These are phyloP conservation scores for Verticillium nubilum DNA, from an alignment of 2,329 filamentous ascomycete genomes.

Conservation along the genomic window DNA sequence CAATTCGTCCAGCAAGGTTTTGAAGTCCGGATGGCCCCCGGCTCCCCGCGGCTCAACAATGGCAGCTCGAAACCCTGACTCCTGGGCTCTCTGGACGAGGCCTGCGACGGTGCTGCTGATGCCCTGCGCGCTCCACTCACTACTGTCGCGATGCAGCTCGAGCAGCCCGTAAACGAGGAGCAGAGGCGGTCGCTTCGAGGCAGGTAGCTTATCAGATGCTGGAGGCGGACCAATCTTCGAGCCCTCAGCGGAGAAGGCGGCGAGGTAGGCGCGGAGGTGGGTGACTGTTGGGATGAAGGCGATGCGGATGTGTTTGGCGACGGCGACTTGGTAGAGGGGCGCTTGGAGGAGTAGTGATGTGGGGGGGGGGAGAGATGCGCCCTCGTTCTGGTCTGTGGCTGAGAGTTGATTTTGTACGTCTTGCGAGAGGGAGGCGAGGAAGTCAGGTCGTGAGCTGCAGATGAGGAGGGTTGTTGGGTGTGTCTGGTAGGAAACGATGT, in stretches of 20 bases:
- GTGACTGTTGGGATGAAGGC: slow-evolving; percentile 71
- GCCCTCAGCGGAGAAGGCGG: slow-evolving; percentile 40
- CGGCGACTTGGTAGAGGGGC: slow-evolving; percentile 63
- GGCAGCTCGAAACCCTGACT: slow-evolving; percentile 35
- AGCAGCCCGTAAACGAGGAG: slow-evolving; percentile 63
- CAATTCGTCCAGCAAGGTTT: slow-evolving; percentile 39
- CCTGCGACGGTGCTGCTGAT: slow-evolving; percentile 56
- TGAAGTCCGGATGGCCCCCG: slow-evolving; percentile 21
- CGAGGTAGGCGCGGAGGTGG: slow-evolving; percentile 71
- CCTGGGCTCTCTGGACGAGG: slow-evolving; percentile 55
- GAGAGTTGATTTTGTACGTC: background rate
- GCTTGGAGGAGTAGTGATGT: slow-evolving; percentile 44
- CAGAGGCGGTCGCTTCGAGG: slow-evolving; percentile 25
- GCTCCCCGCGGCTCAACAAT: slow-evolving; percentile 38
- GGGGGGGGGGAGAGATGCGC: background rate
- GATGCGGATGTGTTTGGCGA: slow-evolving; percentile 63
- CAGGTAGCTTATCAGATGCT: background rate
- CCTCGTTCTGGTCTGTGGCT: background rate
- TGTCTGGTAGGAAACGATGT: slow-evolving; percentile 51
- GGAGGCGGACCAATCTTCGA: slow-evolving; percentile 33
- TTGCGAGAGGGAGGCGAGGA: slow-evolving; percentile 44
- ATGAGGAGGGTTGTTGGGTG: slow-evolving; percentile 64
- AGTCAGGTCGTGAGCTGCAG: slow-evolving; percentile 59
- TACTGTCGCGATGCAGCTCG: slow-evolving; percentile 59
- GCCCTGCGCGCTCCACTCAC: slow-evolving; percentile 73